These are phyloP conservation scores for Globisporangium spiculum DNA, from an alignment of 352 stramenopile genomes.

Conservation along the genomic window DNA sequence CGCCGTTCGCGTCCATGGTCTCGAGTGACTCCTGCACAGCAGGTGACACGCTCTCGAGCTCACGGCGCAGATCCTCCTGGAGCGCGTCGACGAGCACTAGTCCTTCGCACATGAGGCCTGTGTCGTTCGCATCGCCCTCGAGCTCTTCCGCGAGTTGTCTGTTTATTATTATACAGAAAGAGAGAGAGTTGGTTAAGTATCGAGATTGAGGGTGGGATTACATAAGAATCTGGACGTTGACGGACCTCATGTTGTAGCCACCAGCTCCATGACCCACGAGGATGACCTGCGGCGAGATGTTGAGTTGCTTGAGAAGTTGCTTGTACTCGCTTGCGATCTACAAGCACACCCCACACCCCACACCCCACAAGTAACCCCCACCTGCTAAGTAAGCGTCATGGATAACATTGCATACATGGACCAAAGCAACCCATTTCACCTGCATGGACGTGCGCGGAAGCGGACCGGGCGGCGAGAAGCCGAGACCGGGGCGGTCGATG, in stretches of 20 bases:
- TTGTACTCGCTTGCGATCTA: conserved; percentile 66
- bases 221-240: background rate
- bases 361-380: background rate
- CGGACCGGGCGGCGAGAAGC: conserved; percentile 50
- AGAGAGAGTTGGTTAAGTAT: no score
- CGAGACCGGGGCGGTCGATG: conserved; percentile 73
- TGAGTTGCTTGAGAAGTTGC: conserved; percentile 51
- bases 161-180: background rate
- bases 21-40: conserved; percentile 46
- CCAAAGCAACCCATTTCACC: conserved; percentile 11
- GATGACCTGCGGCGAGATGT: conserved; percentile 54
- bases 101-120: conserved; percentile 38
- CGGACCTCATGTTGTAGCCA: conserved; percentile 78
- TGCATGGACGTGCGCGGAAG: conserved; percentile 51
- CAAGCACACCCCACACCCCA: background rate
- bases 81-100: conserved; percentile 74
- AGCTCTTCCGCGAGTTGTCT: conserved; percentile 50
- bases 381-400: no score
- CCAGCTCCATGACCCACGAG: conserved; percentile 71
- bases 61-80: conserved; percentile 56
- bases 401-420: background rate
- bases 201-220: no score
- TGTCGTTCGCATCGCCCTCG: conserved; percentile 16
- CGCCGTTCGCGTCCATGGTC: conserved; percentile 61
- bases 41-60: conserved; percentile 67